A percentile compares a stretch with the other conserved stretches of the same genome.
Conservation (phyloP, 805 yeast genomes). For the Huiozyma sinensis region DNA sequence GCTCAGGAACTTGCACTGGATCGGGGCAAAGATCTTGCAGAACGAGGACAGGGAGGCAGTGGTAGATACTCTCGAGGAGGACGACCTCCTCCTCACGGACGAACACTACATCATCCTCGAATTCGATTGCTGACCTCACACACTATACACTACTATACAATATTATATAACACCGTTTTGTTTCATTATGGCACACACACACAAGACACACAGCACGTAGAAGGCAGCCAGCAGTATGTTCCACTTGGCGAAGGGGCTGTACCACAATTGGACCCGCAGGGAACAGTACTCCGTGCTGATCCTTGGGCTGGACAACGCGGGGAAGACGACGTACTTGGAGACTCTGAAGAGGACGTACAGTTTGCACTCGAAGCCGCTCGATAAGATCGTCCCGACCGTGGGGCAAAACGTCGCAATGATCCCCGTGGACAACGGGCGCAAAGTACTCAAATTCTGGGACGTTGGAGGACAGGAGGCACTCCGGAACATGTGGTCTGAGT, state of each 20-base stretch:
- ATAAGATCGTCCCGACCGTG: conserved; percentile 78
- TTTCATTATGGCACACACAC: too few species aligned
- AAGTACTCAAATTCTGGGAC: conserved; percentile 81
- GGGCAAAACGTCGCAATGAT: conserved; percentile 73
- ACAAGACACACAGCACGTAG: neutral
- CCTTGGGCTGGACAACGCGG: conserved; percentile 90
- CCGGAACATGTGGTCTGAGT: conserved; percentile 77
- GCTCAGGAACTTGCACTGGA: conserved; percentile 24
- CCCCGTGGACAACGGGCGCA: conserved; percentile 24
- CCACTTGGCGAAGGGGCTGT: conserved; percentile 54
- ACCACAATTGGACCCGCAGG: conserved; percentile 44
- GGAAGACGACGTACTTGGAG: conserved; percentile 77
- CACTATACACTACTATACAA: neutral
- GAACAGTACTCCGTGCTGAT: conserved; percentile 72
- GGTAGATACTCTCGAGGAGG: conserved; percentile 1
- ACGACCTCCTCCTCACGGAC: conserved; percentile 16
- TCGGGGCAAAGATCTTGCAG: conserved; percentile 22
- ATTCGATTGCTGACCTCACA: conserved; percentile 18
- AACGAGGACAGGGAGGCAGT: conserved; percentile 16
- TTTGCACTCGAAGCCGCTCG: conserved; percentile 39
- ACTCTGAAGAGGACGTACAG: conserved; percentile 47
- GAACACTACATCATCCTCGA: conserved; percentile 22
- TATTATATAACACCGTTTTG: neutral
- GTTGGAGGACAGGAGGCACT: conserved; percentile 90
- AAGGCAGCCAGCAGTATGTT: conserved; percentile 37